Evolutionary conservation across 164 flowering plant species (phyloP).

Genomic region (Magnolia kwangsiensis): DNA sequence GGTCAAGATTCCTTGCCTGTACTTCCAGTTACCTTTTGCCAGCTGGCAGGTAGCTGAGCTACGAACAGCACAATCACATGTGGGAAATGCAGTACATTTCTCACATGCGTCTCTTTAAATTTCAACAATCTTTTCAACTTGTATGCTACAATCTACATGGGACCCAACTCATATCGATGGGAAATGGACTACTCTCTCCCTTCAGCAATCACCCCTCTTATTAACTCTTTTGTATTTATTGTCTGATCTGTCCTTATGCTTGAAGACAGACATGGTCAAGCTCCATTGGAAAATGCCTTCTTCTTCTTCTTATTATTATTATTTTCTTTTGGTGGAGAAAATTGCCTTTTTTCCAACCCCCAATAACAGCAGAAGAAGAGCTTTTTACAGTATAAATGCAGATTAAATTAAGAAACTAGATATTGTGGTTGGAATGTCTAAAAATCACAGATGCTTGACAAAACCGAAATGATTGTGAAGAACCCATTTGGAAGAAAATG

Average conservation of each 20-base stretch:
- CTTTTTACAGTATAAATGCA: too few relatives aligned
- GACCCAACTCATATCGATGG: background rate
- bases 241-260: background rate
- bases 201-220: background rate
- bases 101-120: background rate
- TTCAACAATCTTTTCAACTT: background rate
- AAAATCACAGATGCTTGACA: too few relatives aligned
- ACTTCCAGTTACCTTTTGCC: slow-evolving; percentile 8
- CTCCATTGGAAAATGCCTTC: background rate
- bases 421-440: too few relatives aligned
- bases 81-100: background rate
- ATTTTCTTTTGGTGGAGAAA: background rate
- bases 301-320: too few relatives aligned
- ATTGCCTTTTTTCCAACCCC: background rate
- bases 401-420: too few relatives aligned
- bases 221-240: slow-evolving; percentile 2
- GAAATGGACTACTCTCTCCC: background rate
- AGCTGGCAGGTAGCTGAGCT: slow-evolving; percentile 4
- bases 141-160: background rate
- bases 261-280: background rate
- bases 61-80: background rate
- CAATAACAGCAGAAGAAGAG: background rate
- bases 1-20: slow-evolving; percentile 18
- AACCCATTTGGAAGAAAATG: background rate
- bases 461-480: too few relatives aligned